Conservation (phyloP, 768 basidiomycete species). For the Lentinus tigrinus region DNA sequence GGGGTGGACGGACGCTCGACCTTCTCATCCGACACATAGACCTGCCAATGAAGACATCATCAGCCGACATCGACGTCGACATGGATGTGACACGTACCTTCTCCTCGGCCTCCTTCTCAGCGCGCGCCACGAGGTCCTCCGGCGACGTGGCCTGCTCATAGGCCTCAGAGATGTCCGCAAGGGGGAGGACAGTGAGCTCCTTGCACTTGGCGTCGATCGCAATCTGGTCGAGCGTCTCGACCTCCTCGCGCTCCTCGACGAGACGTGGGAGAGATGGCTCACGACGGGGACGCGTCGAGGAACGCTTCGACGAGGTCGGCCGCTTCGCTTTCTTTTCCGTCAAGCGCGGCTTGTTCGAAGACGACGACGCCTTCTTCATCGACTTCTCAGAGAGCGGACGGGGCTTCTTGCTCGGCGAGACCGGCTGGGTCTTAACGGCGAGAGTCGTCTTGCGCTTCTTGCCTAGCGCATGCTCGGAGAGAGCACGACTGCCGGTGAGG, state of each 20-base stretch:
- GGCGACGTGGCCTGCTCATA: slow-evolving; percentile 42
- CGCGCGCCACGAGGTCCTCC: slow-evolving; percentile 8
- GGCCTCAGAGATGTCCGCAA: slow-evolving; percentile 74
- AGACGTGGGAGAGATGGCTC: slow-evolving; percentile 63
- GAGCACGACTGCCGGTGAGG: slow-evolving; percentile 63
- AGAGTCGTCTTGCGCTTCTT: slow-evolving; percentile 63
- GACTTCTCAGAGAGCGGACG: slow-evolving; percentile 21
- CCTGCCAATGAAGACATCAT: background rate
- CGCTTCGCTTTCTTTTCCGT: slow-evolving; percentile 23
- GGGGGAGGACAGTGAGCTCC: slow-evolving; percentile 73
- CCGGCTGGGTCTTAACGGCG: slow-evolving; percentile 22
- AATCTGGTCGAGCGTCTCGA: slow-evolving; percentile 44
- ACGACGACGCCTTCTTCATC: slow-evolving; percentile 11
- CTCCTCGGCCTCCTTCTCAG: background rate
- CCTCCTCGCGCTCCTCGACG: slow-evolving; percentile 47
- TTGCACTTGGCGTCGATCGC: slow-evolving; percentile 74
- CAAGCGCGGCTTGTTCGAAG: slow-evolving; percentile 6
- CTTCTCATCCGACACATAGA: background rate
- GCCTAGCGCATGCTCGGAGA: slow-evolving; percentile 37
- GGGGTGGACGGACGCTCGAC: slow-evolving; percentile 10
- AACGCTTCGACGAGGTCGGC: slow-evolving; percentile 28
- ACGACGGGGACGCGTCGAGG: slow-evolving; percentile 38
- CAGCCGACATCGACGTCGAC: background rate
- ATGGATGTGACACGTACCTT: background rate
- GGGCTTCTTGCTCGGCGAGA: slow-evolving; percentile 18